Percentiles rank a stretch among this genome's conserved stretches.
phyloP scores from a whole-genome alignment of 345 rosid genomes.

The Linum trigynum region DNA sequence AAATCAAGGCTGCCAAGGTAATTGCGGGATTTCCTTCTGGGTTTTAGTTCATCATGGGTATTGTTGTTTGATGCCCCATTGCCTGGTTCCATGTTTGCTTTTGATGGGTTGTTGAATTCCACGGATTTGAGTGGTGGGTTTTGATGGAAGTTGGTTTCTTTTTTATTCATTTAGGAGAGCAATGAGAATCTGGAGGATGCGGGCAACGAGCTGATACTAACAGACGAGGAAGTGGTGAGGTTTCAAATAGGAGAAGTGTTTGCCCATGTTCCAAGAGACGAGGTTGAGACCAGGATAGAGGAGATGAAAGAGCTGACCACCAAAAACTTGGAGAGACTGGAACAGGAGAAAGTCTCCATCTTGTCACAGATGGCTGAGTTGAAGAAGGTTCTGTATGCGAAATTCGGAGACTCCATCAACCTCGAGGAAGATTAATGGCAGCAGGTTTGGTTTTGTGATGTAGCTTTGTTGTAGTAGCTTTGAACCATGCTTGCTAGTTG shows the following conservation, averaged over 20 bases:
- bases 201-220: conserved; percentile 77
- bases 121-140: background rate
- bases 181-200: conserved; percentile 91
- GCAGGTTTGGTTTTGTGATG: background rate
- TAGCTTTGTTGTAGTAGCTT: background rate
- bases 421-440: conserved; percentile 68
- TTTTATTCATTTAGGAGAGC: conserved; percentile 41
- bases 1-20: conserved; percentile 75
- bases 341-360: conserved; percentile 61
- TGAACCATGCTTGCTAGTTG: background rate
- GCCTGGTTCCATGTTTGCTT: background rate
- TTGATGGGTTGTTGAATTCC: background rate
- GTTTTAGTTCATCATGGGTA: background rate
- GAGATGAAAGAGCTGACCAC: conserved; percentile 56
- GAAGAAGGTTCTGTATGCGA: conserved; percentile 79
- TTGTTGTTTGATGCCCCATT: background rate
- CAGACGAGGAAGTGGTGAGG: conserved; percentile 78
- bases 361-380: conserved; percentile 60
- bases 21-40: background rate
- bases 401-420: conserved; percentile 85
- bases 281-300: conserved; percentile 79
- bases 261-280: conserved; percentile 75
- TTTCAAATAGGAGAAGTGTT: conserved; percentile 90
- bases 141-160: background rate
- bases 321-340: conserved; percentile 56